Evolutionary conservation across 2,329 filamentous ascomycete species (phyloP).

Genomic region (Neospermospora avenae): DNA sequence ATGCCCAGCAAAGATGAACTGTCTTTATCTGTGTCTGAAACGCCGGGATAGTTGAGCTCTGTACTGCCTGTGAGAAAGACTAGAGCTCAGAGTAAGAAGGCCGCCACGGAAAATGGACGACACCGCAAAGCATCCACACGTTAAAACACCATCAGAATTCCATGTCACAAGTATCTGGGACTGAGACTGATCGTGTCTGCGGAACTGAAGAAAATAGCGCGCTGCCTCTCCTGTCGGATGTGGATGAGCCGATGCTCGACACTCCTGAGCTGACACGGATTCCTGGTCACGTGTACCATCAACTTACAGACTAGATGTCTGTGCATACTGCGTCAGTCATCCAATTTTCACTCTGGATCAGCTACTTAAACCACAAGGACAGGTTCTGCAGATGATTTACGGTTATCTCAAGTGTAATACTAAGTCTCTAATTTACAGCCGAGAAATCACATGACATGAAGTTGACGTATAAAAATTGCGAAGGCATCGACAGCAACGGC

Average conservation of each 20-base stretch:
- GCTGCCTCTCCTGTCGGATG: background rate
- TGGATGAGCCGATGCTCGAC: background rate
- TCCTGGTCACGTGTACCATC: background rate
- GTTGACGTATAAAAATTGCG: background rate
- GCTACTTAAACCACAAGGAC: background rate
- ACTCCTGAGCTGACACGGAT: background rate
- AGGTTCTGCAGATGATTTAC: background rate
- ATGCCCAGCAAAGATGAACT: background rate
- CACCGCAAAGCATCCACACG: background rate
- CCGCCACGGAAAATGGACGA: background rate
- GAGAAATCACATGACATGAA: background rate
- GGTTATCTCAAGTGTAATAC: background rate
- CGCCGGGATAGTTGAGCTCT: background rate
- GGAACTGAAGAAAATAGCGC: background rate
- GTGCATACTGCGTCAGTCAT: no score
- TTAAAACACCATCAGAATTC: background rate
- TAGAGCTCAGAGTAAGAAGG: background rate
- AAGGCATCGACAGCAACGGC: background rate
- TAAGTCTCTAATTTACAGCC: background rate
- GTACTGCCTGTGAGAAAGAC: background rate
- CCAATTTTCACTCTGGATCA: background rate
- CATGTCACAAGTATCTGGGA: background rate
- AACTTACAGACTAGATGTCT: no score
- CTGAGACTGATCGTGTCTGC: background rate
- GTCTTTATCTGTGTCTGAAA: background rate